phyloP scores from a whole-genome alignment of 208 protist genomes.

The Leishmania gerbilli region DNA sequence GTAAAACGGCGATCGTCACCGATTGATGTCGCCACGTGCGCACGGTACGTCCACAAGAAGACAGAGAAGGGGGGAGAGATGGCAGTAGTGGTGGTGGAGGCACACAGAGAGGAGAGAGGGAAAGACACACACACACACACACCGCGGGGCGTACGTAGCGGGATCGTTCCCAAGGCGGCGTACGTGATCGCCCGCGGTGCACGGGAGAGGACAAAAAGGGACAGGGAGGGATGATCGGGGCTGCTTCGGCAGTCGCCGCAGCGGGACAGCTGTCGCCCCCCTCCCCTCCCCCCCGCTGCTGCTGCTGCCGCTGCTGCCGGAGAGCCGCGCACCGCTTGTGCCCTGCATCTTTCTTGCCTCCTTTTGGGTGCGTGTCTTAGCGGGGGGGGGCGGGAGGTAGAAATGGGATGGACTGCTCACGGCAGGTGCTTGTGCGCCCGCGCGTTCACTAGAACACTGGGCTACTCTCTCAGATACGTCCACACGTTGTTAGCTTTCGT shows the following conservation, averaged over 20 bases:
- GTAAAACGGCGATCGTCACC: neutral
- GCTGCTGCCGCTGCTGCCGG: neutral
- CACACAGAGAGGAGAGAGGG: conserved; percentile 3
- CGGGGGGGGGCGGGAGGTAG: neutral
- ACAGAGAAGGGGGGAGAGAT: neutral
- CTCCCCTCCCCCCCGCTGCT: no score
- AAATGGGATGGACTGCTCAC: neutral
- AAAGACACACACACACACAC: neutral
- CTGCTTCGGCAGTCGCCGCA: neutral
- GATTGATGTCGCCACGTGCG: neutral
- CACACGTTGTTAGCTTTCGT: neutral
- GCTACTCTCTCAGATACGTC: neutral
- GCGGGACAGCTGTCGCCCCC: neutral
- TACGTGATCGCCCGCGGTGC: neutral
- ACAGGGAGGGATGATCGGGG: neutral
- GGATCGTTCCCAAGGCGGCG: neutral
- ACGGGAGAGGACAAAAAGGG: neutral
- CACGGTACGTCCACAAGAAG: neutral
- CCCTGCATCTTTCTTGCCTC: neutral
- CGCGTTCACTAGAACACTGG: neutral
- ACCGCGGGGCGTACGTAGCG: neutral
- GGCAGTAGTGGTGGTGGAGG: neutral
- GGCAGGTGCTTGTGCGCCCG: neutral
- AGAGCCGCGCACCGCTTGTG: neutral
- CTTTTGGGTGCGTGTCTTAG: neutral